Evolutionary conservation across 352 stramenopile species (phyloP), one percentile per base, ranked within the genome.

Genomic region (Pythium biforme): DNA sequence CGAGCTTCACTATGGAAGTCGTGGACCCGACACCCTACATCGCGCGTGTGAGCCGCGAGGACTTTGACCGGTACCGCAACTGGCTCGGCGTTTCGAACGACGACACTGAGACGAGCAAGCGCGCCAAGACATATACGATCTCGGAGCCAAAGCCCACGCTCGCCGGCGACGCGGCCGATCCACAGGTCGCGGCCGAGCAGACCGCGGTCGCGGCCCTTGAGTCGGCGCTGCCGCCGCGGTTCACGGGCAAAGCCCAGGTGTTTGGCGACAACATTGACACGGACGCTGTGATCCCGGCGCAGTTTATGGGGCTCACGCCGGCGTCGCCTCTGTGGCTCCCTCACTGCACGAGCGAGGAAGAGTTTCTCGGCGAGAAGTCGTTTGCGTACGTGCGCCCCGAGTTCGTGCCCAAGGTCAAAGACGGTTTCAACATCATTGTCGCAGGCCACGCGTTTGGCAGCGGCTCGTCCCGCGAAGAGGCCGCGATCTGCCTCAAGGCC

Each of bases 261-360:
- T 92, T 92, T 54, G 83, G 81, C 25, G 83, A 92, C 74, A 88
- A 92, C 58, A 82, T 92, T 9, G 83, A 92, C 67, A 92, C 83
- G 52, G 83, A 92, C 50, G 83, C 83, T 19, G 76, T 92, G 56
- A 92, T 92, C 54, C 83, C 83, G 5, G 83, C 83, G 19, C 83
- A 93, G 64, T 93, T 91, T 55, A 90, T 93, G 80, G 83, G 83
- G 2, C 66, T 94, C 0, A 91, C 90, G 70, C 89, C 89, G 55
- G 75, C 79, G 34, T 92, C 83, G 47, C 83, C 85, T 8, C 68
- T 94, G 66, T 94, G 85, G 85, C 83, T 82, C 9, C 62, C 75
- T 17, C 81, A 91, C 55, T 94, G 84, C 49, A 79, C 89, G 70
- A 90, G 79, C 4, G 84, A 93, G 64, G 71, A 90, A 51, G 82